Conservation (phyloP, 768 basidiomycete genomes). For the Tricholoma hemisulphureum region DNA sequence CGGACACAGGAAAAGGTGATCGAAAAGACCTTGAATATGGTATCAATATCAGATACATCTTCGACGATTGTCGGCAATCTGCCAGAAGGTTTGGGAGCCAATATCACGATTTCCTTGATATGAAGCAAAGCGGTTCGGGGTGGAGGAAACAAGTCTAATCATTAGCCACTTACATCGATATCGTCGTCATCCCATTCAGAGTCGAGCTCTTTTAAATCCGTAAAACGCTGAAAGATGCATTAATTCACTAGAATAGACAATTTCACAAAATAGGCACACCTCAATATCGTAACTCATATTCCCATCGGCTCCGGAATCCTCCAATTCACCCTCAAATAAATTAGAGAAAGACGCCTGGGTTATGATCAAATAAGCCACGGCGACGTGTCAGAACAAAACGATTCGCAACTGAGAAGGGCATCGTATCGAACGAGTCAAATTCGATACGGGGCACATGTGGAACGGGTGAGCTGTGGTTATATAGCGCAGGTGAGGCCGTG, state of each 20-base stretch:
- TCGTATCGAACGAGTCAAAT: slow-evolving; percentile 16
- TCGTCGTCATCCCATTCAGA: slow-evolving; percentile 50
- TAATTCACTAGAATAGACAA: not conserved
- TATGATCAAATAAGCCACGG: not conserved
- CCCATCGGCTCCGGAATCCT: slow-evolving; percentile 6
- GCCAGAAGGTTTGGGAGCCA: slow-evolving; percentile 38
- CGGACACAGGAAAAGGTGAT: not conserved
- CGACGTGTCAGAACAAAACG: not conserved
- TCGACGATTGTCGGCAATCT: slow-evolving; percentile 34
- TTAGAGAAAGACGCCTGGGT: slow-evolving; percentile 32
- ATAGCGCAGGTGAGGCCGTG: slow-evolving; percentile 7
- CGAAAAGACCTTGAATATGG: slow-evolving; percentile 14
- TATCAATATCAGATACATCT: slow-evolving; percentile 22
- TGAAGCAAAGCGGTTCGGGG: not conserved
- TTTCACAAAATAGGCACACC: slow-evolving; percentile 5
- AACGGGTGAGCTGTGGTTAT: not conserved
- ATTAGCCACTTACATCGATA: slow-evolving; percentile 40
- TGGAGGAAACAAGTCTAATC: not conserved
- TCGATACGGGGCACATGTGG: slow-evolving; percentile 5
- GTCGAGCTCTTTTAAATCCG: slow-evolving; percentile 40
- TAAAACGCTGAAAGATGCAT: slow-evolving; percentile 35
- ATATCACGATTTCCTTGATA: slow-evolving; percentile 46
- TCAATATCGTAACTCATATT: slow-evolving; percentile 31
- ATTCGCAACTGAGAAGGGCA: slow-evolving; percentile 25
- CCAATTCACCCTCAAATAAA: slow-evolving; percentile 21